These are phyloP conservation scores for Thoreauomyces humboldtii DNA, from an alignment of 192 early-diverging fungal genomes.

Conservation along the genomic window DNA sequence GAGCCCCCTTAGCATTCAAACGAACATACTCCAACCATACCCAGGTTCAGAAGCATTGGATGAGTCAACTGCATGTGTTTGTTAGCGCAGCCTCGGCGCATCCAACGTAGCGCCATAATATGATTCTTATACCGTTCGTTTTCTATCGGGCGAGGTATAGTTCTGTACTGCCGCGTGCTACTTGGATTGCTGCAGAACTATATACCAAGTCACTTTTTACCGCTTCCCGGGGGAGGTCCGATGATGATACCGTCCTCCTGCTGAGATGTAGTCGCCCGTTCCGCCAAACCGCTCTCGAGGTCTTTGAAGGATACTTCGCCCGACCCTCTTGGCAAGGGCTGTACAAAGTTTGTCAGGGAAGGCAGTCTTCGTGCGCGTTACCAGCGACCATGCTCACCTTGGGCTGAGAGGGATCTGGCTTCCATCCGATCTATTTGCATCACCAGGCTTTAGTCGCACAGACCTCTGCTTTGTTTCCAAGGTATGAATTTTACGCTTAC, in stretches of 20 bases:
- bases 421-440: constrained; percentile 83
- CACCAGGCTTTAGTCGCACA: not conserved
- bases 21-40: no score
- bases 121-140: no score
- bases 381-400: constrained; percentile 37
- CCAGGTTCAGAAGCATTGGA: no score
- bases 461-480: not conserved
- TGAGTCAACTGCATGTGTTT: no score
- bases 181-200: no score
- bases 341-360: not conserved
- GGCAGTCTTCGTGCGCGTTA: no score
- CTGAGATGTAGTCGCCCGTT: not conserved
- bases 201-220: no score
- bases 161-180: no score
- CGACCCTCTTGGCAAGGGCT: constrained; percentile 75
- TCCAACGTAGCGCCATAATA: no score
- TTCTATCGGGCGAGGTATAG: no score
- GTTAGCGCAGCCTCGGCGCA: no score
- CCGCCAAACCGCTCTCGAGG: constrained; percentile 14
- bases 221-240: constrained; percentile 35
- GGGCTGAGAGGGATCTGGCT: constrained; percentile 79
- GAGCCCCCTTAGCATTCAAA: no score
- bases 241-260: constrained; percentile 4
- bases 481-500: constrained; percentile 11
- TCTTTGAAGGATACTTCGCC: constrained; percentile 74